Conservation (phyloP, 2,329 filamentous ascomycete species). For the Fusarium caatingaense region DNA sequence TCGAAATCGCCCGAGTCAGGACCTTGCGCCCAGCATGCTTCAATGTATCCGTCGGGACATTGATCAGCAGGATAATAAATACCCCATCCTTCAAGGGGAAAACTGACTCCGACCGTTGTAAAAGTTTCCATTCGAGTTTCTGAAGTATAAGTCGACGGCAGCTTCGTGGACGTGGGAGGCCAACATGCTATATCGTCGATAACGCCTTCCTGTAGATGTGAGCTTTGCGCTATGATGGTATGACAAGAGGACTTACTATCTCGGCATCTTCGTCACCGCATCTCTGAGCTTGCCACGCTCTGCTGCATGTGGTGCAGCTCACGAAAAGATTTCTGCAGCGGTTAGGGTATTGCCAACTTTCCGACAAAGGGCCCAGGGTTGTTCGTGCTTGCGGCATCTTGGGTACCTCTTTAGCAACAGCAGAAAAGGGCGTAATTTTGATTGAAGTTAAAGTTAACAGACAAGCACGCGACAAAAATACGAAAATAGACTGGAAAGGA, state of each 20-base stretch:
- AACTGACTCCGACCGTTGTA: neutral
- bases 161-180: neutral
- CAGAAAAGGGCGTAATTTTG: too few species aligned
- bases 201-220: neutral
- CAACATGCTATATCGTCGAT: neutral
- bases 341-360: neutral
- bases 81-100: slow-evolving; percentile 1
- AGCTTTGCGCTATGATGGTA: fast-evolving
- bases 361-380: neutral
- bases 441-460: too few species aligned
- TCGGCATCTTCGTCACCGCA: neutral
- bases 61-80: neutral
- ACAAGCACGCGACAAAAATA: too few species aligned
- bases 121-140: fast-evolving
- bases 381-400: neutral
- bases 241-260: neutral
- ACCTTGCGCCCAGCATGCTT: neutral
- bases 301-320: neutral
- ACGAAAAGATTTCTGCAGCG: neutral
- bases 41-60: neutral
- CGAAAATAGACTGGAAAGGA: too few species aligned
- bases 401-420: too few species aligned
- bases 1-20: neutral
- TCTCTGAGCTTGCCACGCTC: neutral
- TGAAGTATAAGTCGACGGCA: fast-evolving